Evolutionary conservation across 345 rosid genomes (phyloP).

Genomic region (Lumnitzera racemosa): DNA sequence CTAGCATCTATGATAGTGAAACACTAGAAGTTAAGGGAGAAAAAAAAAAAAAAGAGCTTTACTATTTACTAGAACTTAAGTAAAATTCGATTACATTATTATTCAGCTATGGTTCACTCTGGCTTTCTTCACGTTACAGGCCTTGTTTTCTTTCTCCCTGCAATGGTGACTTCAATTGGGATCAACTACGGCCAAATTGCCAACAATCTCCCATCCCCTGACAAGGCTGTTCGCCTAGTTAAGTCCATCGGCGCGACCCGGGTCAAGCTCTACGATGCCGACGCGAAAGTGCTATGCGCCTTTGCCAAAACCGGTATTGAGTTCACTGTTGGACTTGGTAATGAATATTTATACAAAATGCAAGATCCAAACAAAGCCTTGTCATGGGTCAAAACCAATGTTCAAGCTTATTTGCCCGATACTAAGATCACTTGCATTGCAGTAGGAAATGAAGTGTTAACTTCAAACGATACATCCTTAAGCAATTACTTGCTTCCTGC

Average conservation of each 20-base stretch:
- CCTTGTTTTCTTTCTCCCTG: neutral
- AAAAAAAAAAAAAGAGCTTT: too few relatives aligned
- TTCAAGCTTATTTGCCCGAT: conserved; percentile 33
- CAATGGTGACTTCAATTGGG: conserved; percentile 24
- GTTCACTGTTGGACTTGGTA: conserved; percentile 41
- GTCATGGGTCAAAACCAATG: conserved; percentile 36
- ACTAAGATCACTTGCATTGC: conserved; percentile 38
- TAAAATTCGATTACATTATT: too few relatives aligned
- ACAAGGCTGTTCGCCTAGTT: conserved; percentile 29
- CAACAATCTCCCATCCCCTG: conserved; percentile 37
- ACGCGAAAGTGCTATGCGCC: conserved; percentile 34
- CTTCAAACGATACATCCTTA: conserved; percentile 26
- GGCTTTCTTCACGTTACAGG: too few relatives aligned
- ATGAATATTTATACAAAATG: conserved; percentile 32
- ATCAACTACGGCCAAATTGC: conserved; percentile 46
- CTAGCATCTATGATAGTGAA: too few relatives aligned
- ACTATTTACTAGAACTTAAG: too few relatives aligned
- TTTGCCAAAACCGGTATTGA: conserved; percentile 36
- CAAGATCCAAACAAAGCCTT: conserved; percentile 25
- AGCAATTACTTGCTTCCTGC: conserved; percentile 28
- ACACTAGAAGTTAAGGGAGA: too few relatives aligned
- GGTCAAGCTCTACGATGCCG: conserved; percentile 44
- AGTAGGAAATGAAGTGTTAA: conserved; percentile 41
- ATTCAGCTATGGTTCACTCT: too few relatives aligned
- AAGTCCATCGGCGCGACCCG: conserved; percentile 35